phyloP scores from a whole-genome alignment of 768 basidiomycete species.

The Kwoniella heveanensis region DNA sequence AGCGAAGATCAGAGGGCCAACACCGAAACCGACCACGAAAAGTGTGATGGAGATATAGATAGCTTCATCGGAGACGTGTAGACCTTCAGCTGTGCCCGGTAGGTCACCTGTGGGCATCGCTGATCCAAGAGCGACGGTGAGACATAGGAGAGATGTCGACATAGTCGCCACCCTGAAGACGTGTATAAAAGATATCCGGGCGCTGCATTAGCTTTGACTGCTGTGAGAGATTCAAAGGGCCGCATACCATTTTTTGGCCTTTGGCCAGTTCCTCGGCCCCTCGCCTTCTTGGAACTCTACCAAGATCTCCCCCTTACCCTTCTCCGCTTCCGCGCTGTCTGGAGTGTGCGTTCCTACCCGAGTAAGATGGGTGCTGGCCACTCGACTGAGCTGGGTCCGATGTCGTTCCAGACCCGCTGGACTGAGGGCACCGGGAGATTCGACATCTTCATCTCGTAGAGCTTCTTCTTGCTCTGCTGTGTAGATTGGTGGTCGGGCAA shows the following conservation, averaged over 20 bases:
- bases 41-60: constrained; percentile 36
- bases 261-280: constrained; percentile 39
- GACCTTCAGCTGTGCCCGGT: constrained; percentile 29
- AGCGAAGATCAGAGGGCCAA: constrained; percentile 52
- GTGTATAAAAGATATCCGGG: no score
- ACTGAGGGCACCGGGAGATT: constrained; percentile 10
- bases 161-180: constrained; percentile 23
- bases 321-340: constrained; percentile 23
- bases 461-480: constrained; percentile 31
- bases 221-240: neutral
- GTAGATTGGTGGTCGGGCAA: constrained; percentile 37
- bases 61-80: constrained; percentile 37
- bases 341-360: constrained; percentile 12
- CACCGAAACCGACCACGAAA: constrained; percentile 46
- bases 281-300: constrained; percentile 37
- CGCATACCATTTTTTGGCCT: constrained; percentile 39
- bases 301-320: constrained; percentile 26
- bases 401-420: constrained; percentile 13
- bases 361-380: constrained; percentile 7
- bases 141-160: constrained; percentile 36
- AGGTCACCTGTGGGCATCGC: constrained; percentile 49
- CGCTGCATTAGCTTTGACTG: no score
- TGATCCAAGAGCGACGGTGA: constrained; percentile 43
- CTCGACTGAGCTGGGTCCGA: constrained; percentile 6
- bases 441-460: constrained; percentile 26